Conservation (phyloP, 352 stramenopile genomes). For the Phytophthora aleatoria region DNA sequence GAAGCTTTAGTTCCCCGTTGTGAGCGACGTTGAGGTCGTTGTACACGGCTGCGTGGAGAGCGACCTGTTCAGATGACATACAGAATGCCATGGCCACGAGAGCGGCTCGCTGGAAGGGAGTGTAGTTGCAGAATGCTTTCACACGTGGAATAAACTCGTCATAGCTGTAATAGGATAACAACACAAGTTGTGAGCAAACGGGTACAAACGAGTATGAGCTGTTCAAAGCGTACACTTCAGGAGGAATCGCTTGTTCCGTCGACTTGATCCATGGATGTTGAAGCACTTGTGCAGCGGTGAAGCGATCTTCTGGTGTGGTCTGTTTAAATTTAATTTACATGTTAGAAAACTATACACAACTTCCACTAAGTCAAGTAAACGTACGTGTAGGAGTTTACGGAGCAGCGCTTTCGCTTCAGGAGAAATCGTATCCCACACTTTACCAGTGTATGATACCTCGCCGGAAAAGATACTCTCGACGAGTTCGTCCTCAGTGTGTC, state of each 20-base stretch:
- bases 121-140: conserved; percentile 73
- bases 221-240: conserved; percentile 41
- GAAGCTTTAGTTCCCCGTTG: conserved; percentile 72
- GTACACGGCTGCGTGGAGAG: conserved; percentile 66
- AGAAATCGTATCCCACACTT: conserved; percentile 64
- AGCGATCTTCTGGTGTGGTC: conserved; percentile 53
- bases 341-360: too few species aligned
- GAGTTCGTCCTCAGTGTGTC: conserved; percentile 68
- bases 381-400: conserved; percentile 74
- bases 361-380: background rate
- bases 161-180: conserved; percentile 33
- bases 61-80: conserved; percentile 60
- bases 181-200: background rate
- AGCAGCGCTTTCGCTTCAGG: conserved; percentile 72
- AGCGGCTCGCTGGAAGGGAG: conserved; percentile 58
- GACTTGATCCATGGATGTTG: conserved; percentile 79
- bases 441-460: conserved; percentile 56
- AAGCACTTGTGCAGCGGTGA: conserved; percentile 68
- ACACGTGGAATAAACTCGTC: conserved; percentile 69
- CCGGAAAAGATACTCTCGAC: conserved; percentile 78
- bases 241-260: conserved; percentile 35
- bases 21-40: conserved; percentile 82
- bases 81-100: conserved; percentile 77
- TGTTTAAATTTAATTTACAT: conserved; percentile 12
- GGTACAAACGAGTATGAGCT: background rate